Evolutionary conservation across 306 rosid species (phyloP), one percentile per base, ranked within the genome.

Genomic region (Dryas octopetala): DNA sequence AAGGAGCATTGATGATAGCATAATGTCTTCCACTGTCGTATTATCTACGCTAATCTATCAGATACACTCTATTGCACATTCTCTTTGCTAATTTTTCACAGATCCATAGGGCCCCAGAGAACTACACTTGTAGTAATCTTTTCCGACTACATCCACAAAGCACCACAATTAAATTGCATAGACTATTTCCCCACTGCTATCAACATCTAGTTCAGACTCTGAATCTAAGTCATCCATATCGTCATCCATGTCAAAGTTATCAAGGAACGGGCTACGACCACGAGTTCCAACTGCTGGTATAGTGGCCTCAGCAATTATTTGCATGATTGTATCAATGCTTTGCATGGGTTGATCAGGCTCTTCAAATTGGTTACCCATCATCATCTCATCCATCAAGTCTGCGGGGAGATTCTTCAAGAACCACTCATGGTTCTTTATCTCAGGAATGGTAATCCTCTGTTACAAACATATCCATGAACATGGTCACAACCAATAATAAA

Each of bases 281-380:
- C 75, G 86, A 64, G 83, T 32, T 81, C 96, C 96, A 48, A 67
- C 96, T 4, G 90, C 90, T 23, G 98, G 98, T 74, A 91, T 32
- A 5, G 97, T 91, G 81, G 98, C 97, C 87, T 95, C 97, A 3
- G 93, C 83, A 76, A 95, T 91, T 79, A 95, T 90, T 85, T 90
- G 98, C 97, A 91, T 95, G 83, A 91, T 91, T 58, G 65, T 73
- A 60, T 95, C 96, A 2, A 74, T 68, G 84, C 92, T 90, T 89
- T 91, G 98, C 91, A 86, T 87, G 0, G 97, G 98, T 68, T 91
- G 97, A 65, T 95, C 98, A n/a, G 96, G 84, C 89, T 91, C 96
- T 76, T 89, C 88, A 65, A 86, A 91, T 51, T 91, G 93, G 83
- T 79, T 85, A 15, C 86, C 86, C 74, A 48, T 82, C 4, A 79